Conservation (phyloP, 225 moss, liverwort and hornwort genomes). For the Antitrichia curtipendula region DNA sequence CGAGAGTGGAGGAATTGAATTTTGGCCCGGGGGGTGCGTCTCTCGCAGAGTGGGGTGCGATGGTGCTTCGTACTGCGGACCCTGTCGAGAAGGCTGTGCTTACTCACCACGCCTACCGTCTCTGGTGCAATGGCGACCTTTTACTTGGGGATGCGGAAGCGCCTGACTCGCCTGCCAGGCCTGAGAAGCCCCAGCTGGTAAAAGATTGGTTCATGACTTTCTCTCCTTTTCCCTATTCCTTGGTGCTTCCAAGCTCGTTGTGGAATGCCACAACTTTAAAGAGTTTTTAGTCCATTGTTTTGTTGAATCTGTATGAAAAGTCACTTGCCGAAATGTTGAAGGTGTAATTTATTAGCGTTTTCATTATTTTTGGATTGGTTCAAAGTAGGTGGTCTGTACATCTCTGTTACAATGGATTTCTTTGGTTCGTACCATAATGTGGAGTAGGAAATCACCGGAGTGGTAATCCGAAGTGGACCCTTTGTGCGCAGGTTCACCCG, state of each 20-base stretch:
- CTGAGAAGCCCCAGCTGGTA: conserved; percentile 69
- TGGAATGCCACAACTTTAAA: neutral
- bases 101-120: conserved; percentile 65
- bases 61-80: conserved; percentile 52
- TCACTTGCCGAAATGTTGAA: neutral
- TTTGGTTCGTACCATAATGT: neutral
- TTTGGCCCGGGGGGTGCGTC: neutral
- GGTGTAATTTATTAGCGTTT: neutral
- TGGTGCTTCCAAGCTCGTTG: neutral
- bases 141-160: conserved; percentile 53
- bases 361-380: neutral
- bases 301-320: neutral
- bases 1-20: neutral
- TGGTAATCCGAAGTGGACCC: neutral
- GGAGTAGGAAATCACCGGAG: neutral
- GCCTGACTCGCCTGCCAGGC: conserved; percentile 66
- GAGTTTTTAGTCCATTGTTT: neutral
- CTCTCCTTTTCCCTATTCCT: neutral
- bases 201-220: neutral
- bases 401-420: neutral
- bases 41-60: conserved; percentile 81
- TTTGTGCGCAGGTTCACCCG: conserved; percentile 57
- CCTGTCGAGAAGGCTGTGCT: conserved; percentile 69
- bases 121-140: conserved; percentile 58
- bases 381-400: neutral